Conservation (phyloP, 441 rosid species). For the Pelargonium exstipulatum region DNA sequence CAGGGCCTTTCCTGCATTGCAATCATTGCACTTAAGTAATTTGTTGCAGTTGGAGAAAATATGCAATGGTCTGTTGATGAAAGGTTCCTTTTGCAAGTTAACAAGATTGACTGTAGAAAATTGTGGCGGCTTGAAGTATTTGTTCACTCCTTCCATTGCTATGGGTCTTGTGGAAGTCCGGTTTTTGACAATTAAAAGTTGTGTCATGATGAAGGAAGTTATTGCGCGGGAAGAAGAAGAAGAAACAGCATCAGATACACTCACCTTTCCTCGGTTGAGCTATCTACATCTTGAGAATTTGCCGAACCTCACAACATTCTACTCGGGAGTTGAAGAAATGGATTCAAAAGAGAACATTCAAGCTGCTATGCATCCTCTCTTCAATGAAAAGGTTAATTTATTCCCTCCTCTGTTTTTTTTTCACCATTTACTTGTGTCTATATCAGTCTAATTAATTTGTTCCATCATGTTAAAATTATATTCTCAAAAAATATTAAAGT, state of each 20-base stretch:
- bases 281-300: not conserved
- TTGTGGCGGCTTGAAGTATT: slow-evolving; percentile 14
- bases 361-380: not conserved
- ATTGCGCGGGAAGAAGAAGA: not conserved
- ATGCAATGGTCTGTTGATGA: no score
- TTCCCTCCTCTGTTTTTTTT: no score
- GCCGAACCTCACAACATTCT: not conserved
- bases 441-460: no score
- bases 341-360: no score
- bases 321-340: not conserved
- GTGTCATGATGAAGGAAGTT: slow-evolving; percentile 12
- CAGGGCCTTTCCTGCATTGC: no score
- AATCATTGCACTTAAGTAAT: no score
- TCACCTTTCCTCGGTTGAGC: not conserved
- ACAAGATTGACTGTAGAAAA: no score
- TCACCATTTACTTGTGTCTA: no score
- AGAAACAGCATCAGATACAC: not conserved
- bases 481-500: no score
- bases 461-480: no score
- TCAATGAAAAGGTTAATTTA: not conserved
- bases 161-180: not conserved
- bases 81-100: no score
- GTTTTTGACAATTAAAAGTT: not conserved
- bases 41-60: no score
- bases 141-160: slow-evolving; percentile 14